A percentile compares a stretch with the other conserved stretches of the same genome.
These are phyloP conservation scores for Blastobotrys aristatus DNA, from an alignment of 1,139 yeast genomes.

Conservation along the genomic window DNA sequence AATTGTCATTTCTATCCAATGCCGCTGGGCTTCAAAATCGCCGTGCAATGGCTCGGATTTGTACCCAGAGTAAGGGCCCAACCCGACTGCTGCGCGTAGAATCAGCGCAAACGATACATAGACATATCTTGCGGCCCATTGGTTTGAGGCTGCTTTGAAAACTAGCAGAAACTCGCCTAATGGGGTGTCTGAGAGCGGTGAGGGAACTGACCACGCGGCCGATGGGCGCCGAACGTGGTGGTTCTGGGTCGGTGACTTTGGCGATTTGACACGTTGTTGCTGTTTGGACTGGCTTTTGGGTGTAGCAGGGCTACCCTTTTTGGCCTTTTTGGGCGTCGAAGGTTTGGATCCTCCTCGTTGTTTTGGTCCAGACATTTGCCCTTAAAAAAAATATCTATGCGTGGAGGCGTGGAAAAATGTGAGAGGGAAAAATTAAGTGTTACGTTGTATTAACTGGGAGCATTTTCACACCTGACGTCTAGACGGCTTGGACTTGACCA, in stretches of 20 bases:
- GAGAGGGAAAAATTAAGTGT: too few species aligned
- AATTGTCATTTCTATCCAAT: slow-evolving; percentile 91
- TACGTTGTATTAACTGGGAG: too few species aligned
- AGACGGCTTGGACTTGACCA: too few species aligned
- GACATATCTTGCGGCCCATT: slow-evolving; percentile 84
- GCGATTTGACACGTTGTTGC: background rate
- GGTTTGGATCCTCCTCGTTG: slow-evolving; percentile 1
- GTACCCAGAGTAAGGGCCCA: slow-evolving; percentile 75
- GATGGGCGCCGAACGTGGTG: background rate
- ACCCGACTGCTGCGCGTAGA: slow-evolving; percentile 77
- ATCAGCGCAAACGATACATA: slow-evolving; percentile 70
- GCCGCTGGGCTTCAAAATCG: slow-evolving; percentile 97
- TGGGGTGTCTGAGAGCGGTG: slow-evolving; percentile 40
- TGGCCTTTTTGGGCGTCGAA: slow-evolving; percentile 2
- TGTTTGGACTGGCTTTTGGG: background rate
- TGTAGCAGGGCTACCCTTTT: slow-evolving; percentile 2
- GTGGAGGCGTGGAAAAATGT: too few species aligned
- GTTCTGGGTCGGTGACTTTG: background rate
- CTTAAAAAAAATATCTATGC: too few species aligned
- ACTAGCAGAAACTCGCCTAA: slow-evolving; percentile 55
- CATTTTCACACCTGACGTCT: too few species aligned
- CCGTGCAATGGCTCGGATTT: slow-evolving; percentile 75
- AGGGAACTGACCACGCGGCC: slow-evolving; percentile 11
- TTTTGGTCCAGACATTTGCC: slow-evolving; percentile 2
- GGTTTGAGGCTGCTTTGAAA: slow-evolving; percentile 67